These are phyloP conservation scores for Solanum piurae DNA, from an alignment of 257 asterid species.

Conservation along the genomic window DNA sequence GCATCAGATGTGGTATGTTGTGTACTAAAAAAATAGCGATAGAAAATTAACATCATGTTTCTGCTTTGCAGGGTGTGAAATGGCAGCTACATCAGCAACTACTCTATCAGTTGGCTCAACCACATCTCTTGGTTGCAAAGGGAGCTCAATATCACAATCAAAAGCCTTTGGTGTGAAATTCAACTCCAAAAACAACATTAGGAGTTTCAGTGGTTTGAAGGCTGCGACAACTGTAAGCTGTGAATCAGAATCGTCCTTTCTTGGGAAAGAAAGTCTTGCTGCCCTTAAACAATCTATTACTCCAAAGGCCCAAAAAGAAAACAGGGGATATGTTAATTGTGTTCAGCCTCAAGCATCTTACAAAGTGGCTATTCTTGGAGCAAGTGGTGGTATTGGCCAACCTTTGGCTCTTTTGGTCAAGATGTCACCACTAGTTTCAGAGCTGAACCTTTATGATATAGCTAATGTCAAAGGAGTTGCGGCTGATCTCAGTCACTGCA, in stretches of 20 bases:
- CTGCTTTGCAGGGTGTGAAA: slow-evolving; percentile 32
- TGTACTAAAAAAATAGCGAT: neutral
- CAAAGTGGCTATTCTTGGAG: slow-evolving; percentile 74
- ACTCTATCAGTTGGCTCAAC: slow-evolving; percentile 42
- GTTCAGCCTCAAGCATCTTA: slow-evolving; percentile 82
- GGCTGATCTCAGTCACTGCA: slow-evolving; percentile 86
- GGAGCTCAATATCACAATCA: slow-evolving; percentile 21
- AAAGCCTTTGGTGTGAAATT: slow-evolving; percentile 33
- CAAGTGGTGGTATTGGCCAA: slow-evolving; percentile 84
- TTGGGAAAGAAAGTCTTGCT: slow-evolving; percentile 29
- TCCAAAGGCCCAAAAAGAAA: slow-evolving; percentile 18
- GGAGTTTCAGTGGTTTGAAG: slow-evolving; percentile 44
- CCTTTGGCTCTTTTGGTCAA: slow-evolving; percentile 71
- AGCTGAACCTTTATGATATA: slow-evolving; percentile 58
- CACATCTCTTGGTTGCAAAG: slow-evolving; percentile 30
- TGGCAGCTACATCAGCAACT: slow-evolving; percentile 72
- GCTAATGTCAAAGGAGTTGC: slow-evolving; percentile 88
- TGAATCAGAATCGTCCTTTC: slow-evolving; percentile 32
- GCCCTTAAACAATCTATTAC: slow-evolving; percentile 24
- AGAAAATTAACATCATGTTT: neutral
- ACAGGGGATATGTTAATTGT: slow-evolving; percentile 17
- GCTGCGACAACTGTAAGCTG: slow-evolving; percentile 21
- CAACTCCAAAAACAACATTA: slow-evolving; percentile 28
- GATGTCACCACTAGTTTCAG: slow-evolving; percentile 82
- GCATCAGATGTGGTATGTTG: neutral